Conservation (phyloP, 2,329 filamentous ascomycete species). For the Fusarium sambucinum region DNA sequence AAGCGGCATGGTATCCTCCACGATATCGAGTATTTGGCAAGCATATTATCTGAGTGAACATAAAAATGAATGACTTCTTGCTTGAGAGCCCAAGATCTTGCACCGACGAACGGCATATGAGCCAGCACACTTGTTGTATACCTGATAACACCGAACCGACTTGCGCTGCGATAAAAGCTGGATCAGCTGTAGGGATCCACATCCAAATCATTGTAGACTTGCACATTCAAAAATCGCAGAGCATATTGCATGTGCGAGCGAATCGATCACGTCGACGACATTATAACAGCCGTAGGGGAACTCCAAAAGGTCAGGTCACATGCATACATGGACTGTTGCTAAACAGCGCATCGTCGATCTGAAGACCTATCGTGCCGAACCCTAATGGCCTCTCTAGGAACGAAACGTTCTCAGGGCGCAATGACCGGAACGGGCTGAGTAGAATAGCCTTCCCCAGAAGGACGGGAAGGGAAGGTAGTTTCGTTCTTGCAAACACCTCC, state of each 20-base stretch:
- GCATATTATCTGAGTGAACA: slow-evolving; percentile 47
- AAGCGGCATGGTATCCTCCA: slow-evolving; percentile 58
- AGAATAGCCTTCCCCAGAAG: slow-evolving; percentile 2
- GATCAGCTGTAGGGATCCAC: slow-evolving; percentile 14
- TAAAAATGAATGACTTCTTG: slow-evolving; percentile 46
- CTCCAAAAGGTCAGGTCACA: slow-evolving; percentile 6
- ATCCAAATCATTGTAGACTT: slow-evolving; percentile 18
- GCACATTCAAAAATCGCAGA: slow-evolving; percentile 14
- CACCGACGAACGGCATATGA: slow-evolving; percentile 27
- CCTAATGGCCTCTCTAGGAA: slow-evolving; percentile 33
- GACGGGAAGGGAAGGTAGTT: not conserved
- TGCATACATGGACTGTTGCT: slow-evolving; percentile 3
- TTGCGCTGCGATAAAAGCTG: slow-evolving; percentile 21
- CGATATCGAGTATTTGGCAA: slow-evolving; percentile 53
- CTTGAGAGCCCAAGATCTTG: slow-evolving; percentile 39
- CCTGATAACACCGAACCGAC: not conserved
- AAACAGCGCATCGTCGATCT: not conserved
- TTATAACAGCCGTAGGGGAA: slow-evolving; percentile 7
- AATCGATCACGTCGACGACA: slow-evolving; percentile 6
- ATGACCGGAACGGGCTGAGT: slow-evolving; percentile 3
- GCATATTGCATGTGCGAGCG: slow-evolving; percentile 11
- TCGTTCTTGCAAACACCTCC: not conserved
- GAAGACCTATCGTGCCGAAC: slow-evolving; percentile 1
- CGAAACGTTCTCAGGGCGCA: slow-evolving; percentile 8
- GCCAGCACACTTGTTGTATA: slow-evolving; percentile 14